Evolutionary conservation across 164 flowering plant species (phyloP), one percentile per base, ranked within the genome.

Genomic region (Berberis thunbergii): DNA sequence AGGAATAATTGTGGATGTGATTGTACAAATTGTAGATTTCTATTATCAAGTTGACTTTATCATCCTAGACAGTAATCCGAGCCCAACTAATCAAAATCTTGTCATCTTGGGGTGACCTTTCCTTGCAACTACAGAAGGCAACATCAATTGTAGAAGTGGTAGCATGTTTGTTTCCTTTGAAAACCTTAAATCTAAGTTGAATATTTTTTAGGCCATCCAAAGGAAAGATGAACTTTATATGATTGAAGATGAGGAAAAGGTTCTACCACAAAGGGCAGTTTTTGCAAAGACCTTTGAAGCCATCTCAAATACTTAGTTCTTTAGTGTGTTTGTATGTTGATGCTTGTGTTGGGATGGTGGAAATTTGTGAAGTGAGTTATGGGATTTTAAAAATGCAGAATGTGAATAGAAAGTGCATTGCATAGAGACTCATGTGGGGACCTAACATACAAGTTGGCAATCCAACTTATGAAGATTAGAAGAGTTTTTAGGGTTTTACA

Each of bases 231-330:
- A 80, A 26, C 26, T 26, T 26, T 26, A 26, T 76, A 49, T 81
- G 67, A 76, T 82, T 83, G 64, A 83, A 60, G 11, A 62, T 41
- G 56, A 85, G 68, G 69, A 85, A 26, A 26, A 26, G 26, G 26
- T 26, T 26, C 26, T 26, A 26, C 26, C 26, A 26, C 26, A 67
- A 39, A 83, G 76, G 50, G 86, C 80, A 63, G 74, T 43, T 39
- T 80, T 64, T 5, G 81, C 60, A 26, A 77, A 69, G 56, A 54
- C 74, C 67, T 69, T 81, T 49, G 84, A 75, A 67, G 65, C 84
- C 87, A 85, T 85, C 56, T 69, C 65, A 42, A 41, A 2, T 54
- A 55, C 2, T 2, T 26, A 6, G 41, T 13, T 39, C 9, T 38
- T 57, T 1, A 3, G 7, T 26, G 26, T 26, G 26, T 26, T 26